Conservation (phyloP, 2,329 filamentous ascomycete genomes). For the Arthrobotrys musiformis region DNA sequence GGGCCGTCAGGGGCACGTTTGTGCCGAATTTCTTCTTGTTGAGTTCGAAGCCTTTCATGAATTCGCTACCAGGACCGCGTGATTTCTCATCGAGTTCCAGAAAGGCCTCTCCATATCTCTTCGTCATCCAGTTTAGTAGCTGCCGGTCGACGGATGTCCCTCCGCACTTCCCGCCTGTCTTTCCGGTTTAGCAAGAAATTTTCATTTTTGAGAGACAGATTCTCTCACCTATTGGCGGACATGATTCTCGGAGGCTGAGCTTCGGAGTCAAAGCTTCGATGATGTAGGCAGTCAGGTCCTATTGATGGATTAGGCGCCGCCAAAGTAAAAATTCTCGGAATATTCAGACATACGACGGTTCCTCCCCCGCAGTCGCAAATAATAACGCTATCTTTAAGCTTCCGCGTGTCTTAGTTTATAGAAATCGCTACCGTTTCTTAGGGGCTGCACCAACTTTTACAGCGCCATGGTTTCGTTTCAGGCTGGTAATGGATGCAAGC, state of each 20-base stretch:
- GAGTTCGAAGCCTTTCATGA: neutral
- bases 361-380: conserved; percentile 7
- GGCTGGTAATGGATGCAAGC: neutral
- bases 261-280: neutral
- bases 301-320: neutral
- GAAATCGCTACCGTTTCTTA: neutral
- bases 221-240: neutral
- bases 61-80: neutral
- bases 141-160: neutral
- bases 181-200: neutral
- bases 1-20: neutral
- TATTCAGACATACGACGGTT: neutral
- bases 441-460: neutral
- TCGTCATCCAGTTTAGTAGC: neutral
- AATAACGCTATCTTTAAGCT: neutral
- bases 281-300: neutral
- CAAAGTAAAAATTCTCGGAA: neutral
- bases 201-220: neutral
- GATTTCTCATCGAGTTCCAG: neutral
- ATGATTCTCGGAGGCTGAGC: neutral
- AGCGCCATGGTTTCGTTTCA: neutral
- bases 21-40: conserved; percentile 1
- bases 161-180: neutral
- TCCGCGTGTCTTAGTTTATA: neutral
- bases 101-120: neutral